These are phyloP conservation scores for Claviceps pazoutovae DNA, from an alignment of 2,329 filamentous ascomycete genomes.

Conservation along the genomic window DNA sequence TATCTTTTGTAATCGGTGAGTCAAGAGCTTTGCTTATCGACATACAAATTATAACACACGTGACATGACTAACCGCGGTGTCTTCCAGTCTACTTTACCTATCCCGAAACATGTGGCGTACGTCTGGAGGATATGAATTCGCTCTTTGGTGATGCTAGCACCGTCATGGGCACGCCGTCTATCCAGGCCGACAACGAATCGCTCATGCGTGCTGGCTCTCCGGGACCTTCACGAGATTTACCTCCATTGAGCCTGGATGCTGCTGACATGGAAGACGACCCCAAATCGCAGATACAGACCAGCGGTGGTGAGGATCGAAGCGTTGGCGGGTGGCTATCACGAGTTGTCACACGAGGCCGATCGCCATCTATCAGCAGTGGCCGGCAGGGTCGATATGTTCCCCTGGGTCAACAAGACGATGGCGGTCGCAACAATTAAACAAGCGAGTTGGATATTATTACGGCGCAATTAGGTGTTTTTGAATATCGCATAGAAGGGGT, in stretches of 20 bases:
- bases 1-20: slow-evolving; percentile 92
- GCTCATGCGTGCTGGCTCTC: slow-evolving; percentile 63
- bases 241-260: slow-evolving; percentile 69
- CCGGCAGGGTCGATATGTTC: slow-evolving; percentile 27
- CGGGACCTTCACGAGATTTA: slow-evolving; percentile 54
- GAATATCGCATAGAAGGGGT: slow-evolving; percentile 22
- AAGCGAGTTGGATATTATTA: slow-evolving; percentile 9
- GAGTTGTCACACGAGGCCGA: slow-evolving; percentile 25
- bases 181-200: slow-evolving; percentile 65
- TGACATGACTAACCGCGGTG: slow-evolving; percentile 9
- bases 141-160: slow-evolving; percentile 86
- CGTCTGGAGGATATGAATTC: slow-evolving; percentile 93
- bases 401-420: slow-evolving; percentile 28
- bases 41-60: neutral
- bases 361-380: slow-evolving; percentile 24
- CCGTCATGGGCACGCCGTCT: slow-evolving; percentile 62
- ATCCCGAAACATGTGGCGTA: slow-evolving; percentile 91
- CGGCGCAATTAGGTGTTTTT: slow-evolving; percentile 14
- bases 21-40: neutral
- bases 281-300: slow-evolving; percentile 26
- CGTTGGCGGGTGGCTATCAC: slow-evolving; percentile 36
- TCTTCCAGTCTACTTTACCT: slow-evolving; percentile 77
- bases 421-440: slow-evolving; percentile 13
- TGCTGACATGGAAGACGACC: slow-evolving; percentile 43
- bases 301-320: slow-evolving; percentile 24